Percentiles rank a stretch among this genome's conserved stretches.
phyloP scores from a whole-genome alignment of 768 basidiomycete species.

The Tricholoma bakamatsutake region DNA sequence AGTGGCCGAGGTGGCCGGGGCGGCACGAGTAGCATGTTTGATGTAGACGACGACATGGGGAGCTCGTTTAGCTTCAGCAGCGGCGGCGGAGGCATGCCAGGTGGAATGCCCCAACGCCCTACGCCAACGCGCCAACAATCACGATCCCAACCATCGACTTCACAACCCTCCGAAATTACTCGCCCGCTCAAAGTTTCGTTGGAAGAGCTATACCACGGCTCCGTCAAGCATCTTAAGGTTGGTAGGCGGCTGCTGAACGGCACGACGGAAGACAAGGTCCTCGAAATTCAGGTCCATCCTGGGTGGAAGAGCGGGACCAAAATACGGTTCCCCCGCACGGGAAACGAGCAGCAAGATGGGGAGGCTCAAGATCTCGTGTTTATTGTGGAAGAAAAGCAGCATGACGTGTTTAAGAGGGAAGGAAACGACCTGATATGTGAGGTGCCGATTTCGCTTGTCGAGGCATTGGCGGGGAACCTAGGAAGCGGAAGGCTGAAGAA shows the following conservation, averaged over 20 bases:
- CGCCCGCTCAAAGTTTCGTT: conserved; percentile 82
- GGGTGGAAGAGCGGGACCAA: conserved; percentile 98
- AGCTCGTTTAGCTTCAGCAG: conserved; percentile 29
- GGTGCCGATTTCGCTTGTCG: conserved; percentile 68
- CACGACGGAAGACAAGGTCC: conserved; percentile 75
- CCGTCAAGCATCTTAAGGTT: conserved; percentile 85
- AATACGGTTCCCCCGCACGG: conserved; percentile 81
- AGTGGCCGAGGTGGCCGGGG: conserved; percentile 33
- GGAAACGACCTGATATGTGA: conserved; percentile 72
- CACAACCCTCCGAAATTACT: conserved; percentile 51
- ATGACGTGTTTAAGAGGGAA: conserved; percentile 67
- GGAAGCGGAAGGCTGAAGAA: conserved; percentile 32
- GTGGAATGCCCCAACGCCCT: conserved; percentile 49
- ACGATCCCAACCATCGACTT: conserved; percentile 24
- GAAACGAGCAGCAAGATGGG: conserved; percentile 66
- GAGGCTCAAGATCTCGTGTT: conserved; percentile 92
- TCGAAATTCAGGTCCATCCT: conserved; percentile 74
- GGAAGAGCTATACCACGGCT: conserved; percentile 80
- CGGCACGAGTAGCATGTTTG: conserved; percentile 31
- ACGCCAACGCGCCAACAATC: conserved; percentile 13
- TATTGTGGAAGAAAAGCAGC: conserved; percentile 93
- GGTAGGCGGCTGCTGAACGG: conserved; percentile 70
- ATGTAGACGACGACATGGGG: conserved; percentile 47
- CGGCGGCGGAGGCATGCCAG: conserved; percentile 18
- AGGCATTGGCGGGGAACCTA: conserved; percentile 64